Base-by-base conservation (phyloP, 805 yeast genomes). In the Debaryomyces hansenii region DNA sequence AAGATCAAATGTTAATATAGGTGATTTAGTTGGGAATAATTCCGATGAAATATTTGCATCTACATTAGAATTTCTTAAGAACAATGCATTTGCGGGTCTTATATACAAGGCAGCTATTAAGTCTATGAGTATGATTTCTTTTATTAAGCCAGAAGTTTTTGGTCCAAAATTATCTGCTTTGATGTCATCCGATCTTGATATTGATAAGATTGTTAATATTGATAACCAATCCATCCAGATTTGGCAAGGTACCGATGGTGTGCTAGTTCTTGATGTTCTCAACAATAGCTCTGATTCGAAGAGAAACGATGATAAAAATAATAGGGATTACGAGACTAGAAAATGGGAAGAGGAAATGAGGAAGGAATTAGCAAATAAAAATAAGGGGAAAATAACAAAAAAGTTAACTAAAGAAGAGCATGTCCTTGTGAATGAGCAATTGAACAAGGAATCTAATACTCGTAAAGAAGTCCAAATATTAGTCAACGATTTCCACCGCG, bases 281-380 rank as follows among this genome's bases (percentile, higher is more conserved):
- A 31, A 9, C 11, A 78, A 75, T 32, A 59, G 63, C 29, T 56
- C 61, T 10, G 68, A 67, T 45, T 40, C 59, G 2, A 77, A 72
- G 58, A 66, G 66, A 29, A 70, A 67, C 4, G 80, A 82, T 11
- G 80, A 81, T 59, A 88, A 87, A 61, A 88, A 88, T 60, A 70
- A 88, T 1, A 90, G 84, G 59, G 96, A 90, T 57, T 89, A 89
- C 56, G 96, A 86, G 56, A 86, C 91, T 2, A 69, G 79, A 48
- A 83, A 88, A 62, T 92, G 98, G 98, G 99, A 94, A 60, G 90
- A 85, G 54, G 79, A 79, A 42, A 78, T 94, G 28, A 81, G 92
- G 56, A 82, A 82, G 51, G 92, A 90, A 58, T 72, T 90, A 32
- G 83, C 85, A 1, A 74, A 75, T 44, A 83, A 83, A 61, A 75